Conservation (phyloP, 305 asterid genomes). For the Solanum hybrid region DNA sequence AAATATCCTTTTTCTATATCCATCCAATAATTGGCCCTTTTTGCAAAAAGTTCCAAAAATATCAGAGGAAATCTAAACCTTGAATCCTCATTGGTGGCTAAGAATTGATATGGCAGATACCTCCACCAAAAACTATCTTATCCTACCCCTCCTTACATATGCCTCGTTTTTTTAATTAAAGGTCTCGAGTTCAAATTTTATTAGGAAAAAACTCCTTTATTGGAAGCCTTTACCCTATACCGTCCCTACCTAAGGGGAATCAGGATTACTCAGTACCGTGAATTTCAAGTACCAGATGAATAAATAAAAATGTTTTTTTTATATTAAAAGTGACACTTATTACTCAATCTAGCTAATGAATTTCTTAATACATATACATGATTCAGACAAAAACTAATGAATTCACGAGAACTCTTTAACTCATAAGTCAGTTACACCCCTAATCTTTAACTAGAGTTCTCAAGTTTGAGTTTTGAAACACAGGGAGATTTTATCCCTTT, state of each 20-base stretch:
- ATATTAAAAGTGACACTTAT: slow-evolving; percentile 12
- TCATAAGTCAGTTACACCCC: background rate
- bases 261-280: background rate
- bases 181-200: background rate
- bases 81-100: slow-evolving; percentile 50
- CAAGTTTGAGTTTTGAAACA: background rate
- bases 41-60: background rate
- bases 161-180: too few species aligned
- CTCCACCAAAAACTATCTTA: slow-evolving; percentile 52
- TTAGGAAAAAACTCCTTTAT: accelerated
- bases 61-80: slow-evolving; percentile 49
- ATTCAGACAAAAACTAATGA: background rate
- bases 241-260: background rate
- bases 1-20: slow-evolving; percentile 9
- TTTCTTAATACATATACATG: background rate
- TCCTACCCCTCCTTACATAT: slow-evolving; percentile 28
- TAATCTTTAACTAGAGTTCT: background rate
- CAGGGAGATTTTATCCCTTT: background rate
- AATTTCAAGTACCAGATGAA: background rate
- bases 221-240: background rate
- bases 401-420: background rate
- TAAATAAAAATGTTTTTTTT: background rate
- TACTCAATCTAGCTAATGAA: background rate
- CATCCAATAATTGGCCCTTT: background rate
- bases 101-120: slow-evolving; percentile 33